phyloP scores from a whole-genome alignment of 2,329 filamentous ascomycete genomes.

The Cytospora piceicola region DNA sequence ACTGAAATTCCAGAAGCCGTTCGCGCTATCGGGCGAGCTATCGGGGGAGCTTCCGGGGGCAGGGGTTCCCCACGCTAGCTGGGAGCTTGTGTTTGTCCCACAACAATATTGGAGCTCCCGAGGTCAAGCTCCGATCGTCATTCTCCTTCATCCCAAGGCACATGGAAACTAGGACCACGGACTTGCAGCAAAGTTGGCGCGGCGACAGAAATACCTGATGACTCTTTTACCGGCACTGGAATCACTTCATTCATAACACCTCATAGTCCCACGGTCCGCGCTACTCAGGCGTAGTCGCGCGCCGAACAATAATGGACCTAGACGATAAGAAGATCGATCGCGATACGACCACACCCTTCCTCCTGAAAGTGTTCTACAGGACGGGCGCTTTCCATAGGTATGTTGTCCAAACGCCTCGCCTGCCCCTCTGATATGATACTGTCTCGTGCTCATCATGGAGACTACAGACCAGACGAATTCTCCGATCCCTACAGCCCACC shows the following conservation, averaged over 20 bases:
- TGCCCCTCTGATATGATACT: not conserved
- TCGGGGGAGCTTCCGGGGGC: not conserved
- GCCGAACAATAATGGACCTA: slow-evolving; percentile 24
- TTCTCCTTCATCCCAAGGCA: not conserved
- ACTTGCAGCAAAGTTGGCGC: not conserved
- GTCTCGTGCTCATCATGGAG: not conserved
- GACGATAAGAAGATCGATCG: slow-evolving; percentile 58
- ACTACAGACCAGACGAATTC: slow-evolving; percentile 73
- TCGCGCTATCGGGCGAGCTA: slow-evolving; percentile 13
- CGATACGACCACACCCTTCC: slow-evolving; percentile 76
- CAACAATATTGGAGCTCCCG: not conserved
- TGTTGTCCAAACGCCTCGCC: slow-evolving; percentile 14
- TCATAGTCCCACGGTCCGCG: not conserved
- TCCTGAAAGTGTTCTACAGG: slow-evolving; percentile 84
- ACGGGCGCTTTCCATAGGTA: slow-evolving; percentile 73
- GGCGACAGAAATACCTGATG: not conserved
- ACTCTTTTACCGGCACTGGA: not conserved
- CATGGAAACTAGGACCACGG: not conserved
- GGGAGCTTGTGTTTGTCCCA: slow-evolving; percentile 21
- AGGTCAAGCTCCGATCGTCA: not conserved
- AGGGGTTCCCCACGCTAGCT: slow-evolving; percentile 23
- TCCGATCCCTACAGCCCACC: slow-evolving; percentile 59
- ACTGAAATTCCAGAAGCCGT: slow-evolving; percentile 24
- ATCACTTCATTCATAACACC: not conserved
- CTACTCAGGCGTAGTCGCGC: not conserved